phyloP scores from a whole-genome alignment of 768 basidiomycete species.

The Suillus plorans region DNA sequence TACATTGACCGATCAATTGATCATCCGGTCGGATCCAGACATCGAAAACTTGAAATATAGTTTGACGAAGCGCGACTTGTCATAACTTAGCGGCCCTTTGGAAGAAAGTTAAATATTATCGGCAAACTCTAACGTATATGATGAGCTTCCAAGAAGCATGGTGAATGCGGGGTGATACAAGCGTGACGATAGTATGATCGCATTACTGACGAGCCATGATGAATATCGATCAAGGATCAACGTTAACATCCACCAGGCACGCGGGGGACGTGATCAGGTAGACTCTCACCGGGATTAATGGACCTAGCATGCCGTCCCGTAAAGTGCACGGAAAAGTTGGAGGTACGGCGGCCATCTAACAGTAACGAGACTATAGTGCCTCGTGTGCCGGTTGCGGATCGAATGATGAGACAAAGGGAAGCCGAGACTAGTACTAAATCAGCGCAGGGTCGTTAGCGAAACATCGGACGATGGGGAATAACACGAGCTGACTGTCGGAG shows the following conservation, averaged over 20 bases:
- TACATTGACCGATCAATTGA: background rate
- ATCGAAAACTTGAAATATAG: background rate
- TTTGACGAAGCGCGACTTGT: background rate
- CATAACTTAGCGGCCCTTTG: background rate
- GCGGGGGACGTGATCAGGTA: background rate
- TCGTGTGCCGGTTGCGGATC: constrained; percentile 2
- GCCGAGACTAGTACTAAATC: background rate
- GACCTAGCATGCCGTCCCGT: background rate
- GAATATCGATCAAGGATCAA: background rate
- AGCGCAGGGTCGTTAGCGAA: background rate
- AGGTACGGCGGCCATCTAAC: background rate
- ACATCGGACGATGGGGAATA: background rate
- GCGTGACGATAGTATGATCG: background rate
- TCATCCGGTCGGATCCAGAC: background rate
- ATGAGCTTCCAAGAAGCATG: background rate
- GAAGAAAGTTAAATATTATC: background rate
- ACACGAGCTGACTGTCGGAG: background rate
- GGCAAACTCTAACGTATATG: background rate
- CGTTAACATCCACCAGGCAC: background rate
- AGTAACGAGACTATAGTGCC: background rate
- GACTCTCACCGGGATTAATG: background rate
- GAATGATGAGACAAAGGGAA: background rate
- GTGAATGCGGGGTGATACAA: background rate
- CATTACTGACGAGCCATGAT: background rate
- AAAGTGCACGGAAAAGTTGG: background rate